Conservation (phyloP, 805 yeast species). For the Saccharomycopsis babjevae region DNA sequence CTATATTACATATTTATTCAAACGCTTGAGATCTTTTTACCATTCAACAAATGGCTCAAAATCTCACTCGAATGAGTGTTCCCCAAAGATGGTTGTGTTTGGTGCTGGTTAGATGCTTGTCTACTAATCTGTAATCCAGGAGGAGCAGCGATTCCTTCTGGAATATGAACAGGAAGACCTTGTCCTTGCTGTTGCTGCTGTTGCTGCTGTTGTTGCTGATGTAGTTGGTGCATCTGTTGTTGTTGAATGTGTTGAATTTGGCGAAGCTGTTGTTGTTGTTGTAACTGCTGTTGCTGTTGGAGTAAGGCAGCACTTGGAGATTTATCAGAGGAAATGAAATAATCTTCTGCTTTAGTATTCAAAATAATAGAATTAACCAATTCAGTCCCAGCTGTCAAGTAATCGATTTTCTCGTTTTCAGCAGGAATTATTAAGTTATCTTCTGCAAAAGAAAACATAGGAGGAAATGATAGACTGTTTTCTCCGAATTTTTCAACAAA, state of each 20-base stretch:
- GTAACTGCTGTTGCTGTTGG: conserved; percentile 28
- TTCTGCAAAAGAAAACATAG: conserved; percentile 40
- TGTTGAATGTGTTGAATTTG: conserved; percentile 19
- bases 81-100: conserved; percentile 15
- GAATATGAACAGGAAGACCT: conserved; percentile 4
- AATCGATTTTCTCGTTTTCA: conserved; percentile 3
- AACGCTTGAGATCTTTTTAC: conserved; percentile 35
- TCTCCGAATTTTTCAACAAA: conserved; percentile 22
- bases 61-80: conserved; percentile 64
- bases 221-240: conserved; percentile 20
- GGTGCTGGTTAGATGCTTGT: neutral
- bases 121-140: conserved; percentile 14
- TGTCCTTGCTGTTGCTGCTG: conserved; percentile 1
- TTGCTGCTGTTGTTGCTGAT: conserved; percentile 21
- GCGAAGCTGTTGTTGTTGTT: conserved; percentile 26
- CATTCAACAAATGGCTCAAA: conserved; percentile 75
- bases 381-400: conserved; percentile 20
- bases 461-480: conserved; percentile 26
- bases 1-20: neutral
- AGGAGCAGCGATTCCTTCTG: conserved; percentile 13
- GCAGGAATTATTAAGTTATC: conserved; percentile 19
- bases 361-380: conserved; percentile 29
- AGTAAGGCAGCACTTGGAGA: conserved; percentile 20
- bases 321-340: conserved; percentile 20
- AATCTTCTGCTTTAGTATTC: conserved; percentile 23